phyloP scores from a whole-genome alignment of 2,329 filamentous ascomycete genomes.

The Pseudohalonectria lignicola region DNA sequence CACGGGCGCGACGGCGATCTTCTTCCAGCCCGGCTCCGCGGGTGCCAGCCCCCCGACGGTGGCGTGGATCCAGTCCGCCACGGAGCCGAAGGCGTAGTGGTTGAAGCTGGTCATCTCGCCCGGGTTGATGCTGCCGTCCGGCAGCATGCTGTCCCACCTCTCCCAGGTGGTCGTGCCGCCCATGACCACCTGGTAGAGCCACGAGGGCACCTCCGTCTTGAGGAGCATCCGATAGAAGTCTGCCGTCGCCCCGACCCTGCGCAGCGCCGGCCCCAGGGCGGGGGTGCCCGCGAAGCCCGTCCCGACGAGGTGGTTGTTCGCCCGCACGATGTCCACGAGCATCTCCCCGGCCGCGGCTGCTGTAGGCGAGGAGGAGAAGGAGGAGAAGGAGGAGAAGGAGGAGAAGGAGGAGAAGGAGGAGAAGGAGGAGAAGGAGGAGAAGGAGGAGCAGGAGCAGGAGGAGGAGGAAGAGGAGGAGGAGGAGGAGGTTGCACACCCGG shows the following conservation, averaged over 20 bases:
- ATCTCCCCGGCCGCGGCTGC: constrained; percentile 19
- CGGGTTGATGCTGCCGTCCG: constrained; percentile 23
- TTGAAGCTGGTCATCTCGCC: constrained; percentile 28
- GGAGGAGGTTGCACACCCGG: not conserved
- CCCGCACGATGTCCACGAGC: constrained; percentile 17
- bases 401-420: constrained; percentile 17
- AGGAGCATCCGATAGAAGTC: constrained; percentile 22
- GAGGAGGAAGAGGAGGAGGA: not conserved
- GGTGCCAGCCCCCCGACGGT: constrained; percentile 19
- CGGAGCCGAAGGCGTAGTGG: constrained; percentile 27
- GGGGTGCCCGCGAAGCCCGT: constrained; percentile 17
- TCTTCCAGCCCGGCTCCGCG: constrained; percentile 18
- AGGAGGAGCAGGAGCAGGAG: constrained; percentile 30
- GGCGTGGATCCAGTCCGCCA: constrained; percentile 24
- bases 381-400: constrained; percentile 25
- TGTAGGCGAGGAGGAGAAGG: constrained; percentile 33
- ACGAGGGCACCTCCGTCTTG: constrained; percentile 18
- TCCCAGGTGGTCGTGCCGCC: constrained; percentile 29
- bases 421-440: constrained; percentile 28
- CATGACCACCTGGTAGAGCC: constrained; percentile 26
- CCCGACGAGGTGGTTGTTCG: constrained; percentile 8
- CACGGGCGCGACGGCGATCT: constrained; percentile 14
- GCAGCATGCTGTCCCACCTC: constrained; percentile 27
- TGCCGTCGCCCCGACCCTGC: not conserved
- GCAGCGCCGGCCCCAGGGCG: constrained; percentile 9